Conservation (phyloP, 2,329 filamentous ascomycete species). For the Chaetomium strumarium region DNA sequence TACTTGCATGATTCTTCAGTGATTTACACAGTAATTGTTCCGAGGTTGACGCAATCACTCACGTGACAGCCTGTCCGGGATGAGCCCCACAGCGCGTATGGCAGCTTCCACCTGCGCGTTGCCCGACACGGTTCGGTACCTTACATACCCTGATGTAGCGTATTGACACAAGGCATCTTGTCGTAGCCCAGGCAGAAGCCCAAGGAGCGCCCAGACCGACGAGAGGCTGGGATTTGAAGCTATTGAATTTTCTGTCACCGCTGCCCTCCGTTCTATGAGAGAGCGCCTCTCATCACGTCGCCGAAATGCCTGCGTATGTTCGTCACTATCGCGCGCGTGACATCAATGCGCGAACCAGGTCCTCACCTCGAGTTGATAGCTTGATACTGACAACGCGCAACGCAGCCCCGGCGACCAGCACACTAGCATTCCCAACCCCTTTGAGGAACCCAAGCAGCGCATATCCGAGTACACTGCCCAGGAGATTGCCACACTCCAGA, state of each 20-base stretch:
- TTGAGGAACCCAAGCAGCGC: conserved; percentile 62
- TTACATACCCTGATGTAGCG: no score
- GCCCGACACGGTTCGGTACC: neutral
- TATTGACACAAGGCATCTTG: neutral
- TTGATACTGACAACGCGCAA: conserved; percentile 3
- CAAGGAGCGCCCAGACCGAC: neutral
- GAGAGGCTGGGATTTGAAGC: neutral
- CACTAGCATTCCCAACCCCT: conserved; percentile 65
- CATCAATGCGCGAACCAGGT: neutral
- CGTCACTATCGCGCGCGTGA: neutral
- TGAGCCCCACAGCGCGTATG: conserved; percentile 11
- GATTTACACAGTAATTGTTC: no score
- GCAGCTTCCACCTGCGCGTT: conserved; percentile 6
- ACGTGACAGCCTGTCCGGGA: conserved; percentile 22
- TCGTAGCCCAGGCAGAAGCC: neutral
- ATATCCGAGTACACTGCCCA: conserved; percentile 80
- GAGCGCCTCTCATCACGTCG: neutral
- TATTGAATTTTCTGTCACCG: neutral
- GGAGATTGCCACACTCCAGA: conserved; percentile 83
- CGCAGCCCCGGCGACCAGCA: conserved; percentile 65
- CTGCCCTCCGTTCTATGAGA: conserved; percentile 4
- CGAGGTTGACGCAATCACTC: conserved; percentile 9
- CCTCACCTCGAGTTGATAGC: neutral
- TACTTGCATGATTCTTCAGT: no score
- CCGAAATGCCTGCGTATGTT: conserved; percentile 26